Base-by-base conservation (phyloP, 2,329 filamentous ascomycete species). In the Diaporthe sp. region DNA sequence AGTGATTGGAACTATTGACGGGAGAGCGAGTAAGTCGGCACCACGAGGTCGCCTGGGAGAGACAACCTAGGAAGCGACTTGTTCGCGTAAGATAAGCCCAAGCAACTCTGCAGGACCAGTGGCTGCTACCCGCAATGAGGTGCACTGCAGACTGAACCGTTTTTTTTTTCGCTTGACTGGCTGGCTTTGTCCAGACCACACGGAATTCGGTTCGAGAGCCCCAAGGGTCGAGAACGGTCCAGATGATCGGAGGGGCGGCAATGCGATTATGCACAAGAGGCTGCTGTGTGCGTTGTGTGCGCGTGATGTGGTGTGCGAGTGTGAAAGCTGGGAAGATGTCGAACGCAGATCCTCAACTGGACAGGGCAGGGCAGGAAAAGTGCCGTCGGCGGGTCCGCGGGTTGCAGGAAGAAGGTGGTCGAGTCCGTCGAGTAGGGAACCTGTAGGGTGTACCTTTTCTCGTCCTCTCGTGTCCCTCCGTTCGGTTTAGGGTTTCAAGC, bases 21-120 rank as follows among this genome's bases (percentile, higher is more conserved):
- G 34, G 25, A 58, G 39, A 31, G 63, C 34, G 72, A 71, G 13
- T 42, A 53, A 71, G 58, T 20, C 49, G 47, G 71, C 57, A 72
- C 44, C 71, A 49, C 57, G 28, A 74, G 25, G 60, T 57, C 71
- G 71, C 47, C 25, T 65, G 37, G 37, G 57, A 49, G 37, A 75
- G 73, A 44, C 71, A 53, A 71, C 51, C 42, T 63, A 34, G n/a
- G 49, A 70, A 55, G 47, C 65, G 49, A 76, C 51, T 72, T 44
- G 68, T 65, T 73, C 47, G 73, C 55, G 58, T 75, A 47, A 75
- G 70, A 77, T 77, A 72, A 77, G 73, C 73, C 73, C 60, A 65
- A 65, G 73, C 63, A 55, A 25, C 39, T 73, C 57, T 57, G 75
- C 75, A 74, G 76, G 73, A 73, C 73, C 73, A 37, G 70, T 77